phyloP scores from a whole-genome alignment of 371 early-diverging fungal genomes.

The Rhizomucor miehei region DNA sequence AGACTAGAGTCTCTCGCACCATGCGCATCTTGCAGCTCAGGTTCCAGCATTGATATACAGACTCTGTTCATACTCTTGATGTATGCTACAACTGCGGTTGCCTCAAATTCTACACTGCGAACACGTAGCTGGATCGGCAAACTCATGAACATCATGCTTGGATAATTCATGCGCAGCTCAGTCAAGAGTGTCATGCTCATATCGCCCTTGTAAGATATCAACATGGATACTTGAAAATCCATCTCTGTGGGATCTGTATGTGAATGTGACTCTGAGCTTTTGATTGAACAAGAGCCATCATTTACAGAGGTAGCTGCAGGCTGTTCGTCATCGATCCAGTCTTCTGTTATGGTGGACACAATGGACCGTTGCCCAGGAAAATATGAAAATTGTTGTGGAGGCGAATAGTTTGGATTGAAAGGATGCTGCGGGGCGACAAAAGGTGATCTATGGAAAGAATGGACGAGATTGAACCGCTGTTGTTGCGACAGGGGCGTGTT shows the following conservation, averaged over 20 bases:
- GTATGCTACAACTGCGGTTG: slow-evolving; percentile 85
- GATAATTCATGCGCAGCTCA: slow-evolving; percentile 89
- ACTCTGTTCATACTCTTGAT: slow-evolving; percentile 70
- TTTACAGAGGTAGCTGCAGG: slow-evolving; percentile 9
- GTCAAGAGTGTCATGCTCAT: slow-evolving; percentile 83
- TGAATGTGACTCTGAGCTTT: slow-evolving; percentile 5
- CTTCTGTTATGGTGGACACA: slow-evolving; percentile 20
- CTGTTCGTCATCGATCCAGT: slow-evolving; percentile 51
- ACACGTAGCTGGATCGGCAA: slow-evolving; percentile 84
- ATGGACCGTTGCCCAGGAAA: slow-evolving; percentile 16
- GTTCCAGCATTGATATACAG: slow-evolving; percentile 87
- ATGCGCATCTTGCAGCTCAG: slow-evolving; percentile 44
- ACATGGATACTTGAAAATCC: slow-evolving; percentile 78
- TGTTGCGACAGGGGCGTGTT: slow-evolving; percentile 27
- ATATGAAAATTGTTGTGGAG: slow-evolving; percentile 6
- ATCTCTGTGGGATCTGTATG: slow-evolving; percentile 28
- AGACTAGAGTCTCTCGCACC: slow-evolving; percentile 23
- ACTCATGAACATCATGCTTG: slow-evolving; percentile 87
- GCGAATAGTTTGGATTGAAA: slow-evolving; percentile 22
- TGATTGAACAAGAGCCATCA: slow-evolving; percentile 3
- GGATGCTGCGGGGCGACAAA: slow-evolving; percentile 53
- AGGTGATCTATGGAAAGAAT: slow-evolving; percentile 49
- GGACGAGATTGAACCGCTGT: slow-evolving; percentile 39
- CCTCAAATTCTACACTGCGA: slow-evolving; percentile 83
- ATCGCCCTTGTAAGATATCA: slow-evolving; percentile 80